Evolutionary conservation across 75 land plant species (phyloP).

Genomic region (Cunninghamia lanceolata): DNA sequence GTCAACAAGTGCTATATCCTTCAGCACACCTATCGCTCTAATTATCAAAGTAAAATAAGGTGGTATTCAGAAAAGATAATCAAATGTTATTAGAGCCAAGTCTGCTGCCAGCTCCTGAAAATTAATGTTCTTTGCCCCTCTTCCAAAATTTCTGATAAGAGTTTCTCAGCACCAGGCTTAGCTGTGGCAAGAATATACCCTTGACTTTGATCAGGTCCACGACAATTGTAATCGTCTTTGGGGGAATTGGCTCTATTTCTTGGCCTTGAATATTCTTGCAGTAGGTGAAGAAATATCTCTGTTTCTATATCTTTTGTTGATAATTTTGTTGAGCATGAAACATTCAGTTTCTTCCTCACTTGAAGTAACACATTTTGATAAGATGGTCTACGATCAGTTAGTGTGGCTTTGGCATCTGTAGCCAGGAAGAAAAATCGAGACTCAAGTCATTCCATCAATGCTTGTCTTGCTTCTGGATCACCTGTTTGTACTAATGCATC

Average conservation of each 20-base stretch:
- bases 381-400: slow-evolving; percentile 93
- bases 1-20: slow-evolving; percentile 98
- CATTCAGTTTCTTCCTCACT: slow-evolving; percentile 69
- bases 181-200: slow-evolving; percentile 38
- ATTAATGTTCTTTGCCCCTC: slow-evolving; percentile 98
- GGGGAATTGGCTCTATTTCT: neutral
- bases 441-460: slow-evolving; percentile 64
- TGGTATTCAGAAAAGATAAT: slow-evolving; percentile 98
- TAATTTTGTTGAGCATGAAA: slow-evolving; percentile 82
- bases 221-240: neutral
- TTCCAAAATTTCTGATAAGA: slow-evolving; percentile 60
- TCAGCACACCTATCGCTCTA: slow-evolving; percentile 96
- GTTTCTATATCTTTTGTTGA: slow-evolving; percentile 88
- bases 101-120: slow-evolving; percentile 99
- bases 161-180: slow-evolving; percentile 52
- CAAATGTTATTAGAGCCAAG: slow-evolving; percentile 99
- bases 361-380: slow-evolving; percentile 77
- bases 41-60: slow-evolving; percentile 99
- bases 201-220: slow-evolving; percentile 47
- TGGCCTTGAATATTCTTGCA: slow-evolving; percentile 73
- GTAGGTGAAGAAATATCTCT: slow-evolving; percentile 86
- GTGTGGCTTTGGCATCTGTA: slow-evolving; percentile 85
- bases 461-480: slow-evolving; percentile 63
- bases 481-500: slow-evolving; percentile 12
- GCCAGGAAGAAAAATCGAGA: slow-evolving; percentile 87